Conservation (phyloP, 2,329 filamentous ascomycete genomes). For the Juglanconis oblonga region DNA sequence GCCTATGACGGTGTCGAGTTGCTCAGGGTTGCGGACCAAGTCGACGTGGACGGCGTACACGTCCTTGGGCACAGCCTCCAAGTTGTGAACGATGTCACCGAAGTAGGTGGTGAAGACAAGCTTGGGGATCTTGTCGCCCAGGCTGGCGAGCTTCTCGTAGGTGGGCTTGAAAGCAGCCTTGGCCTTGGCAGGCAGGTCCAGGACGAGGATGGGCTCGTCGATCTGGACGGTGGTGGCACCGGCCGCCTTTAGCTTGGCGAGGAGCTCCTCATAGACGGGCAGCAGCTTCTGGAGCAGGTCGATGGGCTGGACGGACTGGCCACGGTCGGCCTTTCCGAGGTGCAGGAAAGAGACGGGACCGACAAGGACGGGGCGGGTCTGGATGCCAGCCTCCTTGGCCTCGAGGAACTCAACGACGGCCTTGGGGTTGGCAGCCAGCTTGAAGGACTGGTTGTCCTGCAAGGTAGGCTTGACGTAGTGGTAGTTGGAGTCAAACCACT, state of each 20-base stretch:
- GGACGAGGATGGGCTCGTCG: constrained; percentile 95
- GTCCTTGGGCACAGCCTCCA: constrained; percentile 78
- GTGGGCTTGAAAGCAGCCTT: constrained; percentile 98
- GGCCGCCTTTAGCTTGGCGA: constrained; percentile 89
- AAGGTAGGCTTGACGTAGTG: constrained; percentile 99
- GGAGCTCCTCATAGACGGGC: constrained; percentile 90
- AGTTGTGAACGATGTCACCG: constrained; percentile 98
- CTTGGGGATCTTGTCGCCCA: constrained; percentile 80
- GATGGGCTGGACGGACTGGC: constrained; percentile 88
- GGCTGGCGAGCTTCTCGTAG: constrained; percentile 80
- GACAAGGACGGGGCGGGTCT: constrained; percentile 88
- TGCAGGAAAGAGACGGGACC: constrained; percentile 97
- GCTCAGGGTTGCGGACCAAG: constrained; percentile 96
- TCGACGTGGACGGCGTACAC: constrained; percentile 89
- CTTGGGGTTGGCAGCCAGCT: constrained; percentile 83
- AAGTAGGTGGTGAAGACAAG: constrained; percentile 96
- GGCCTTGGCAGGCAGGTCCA: constrained; percentile 83
- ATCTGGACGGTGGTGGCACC: constrained; percentile 97
- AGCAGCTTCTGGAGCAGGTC: constrained; percentile 89
- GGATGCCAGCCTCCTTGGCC: constrained; percentile 94
- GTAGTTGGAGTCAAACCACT: constrained; percentile 99
- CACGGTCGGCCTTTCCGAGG: constrained; percentile 97
- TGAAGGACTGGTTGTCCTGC: constrained; percentile 96
- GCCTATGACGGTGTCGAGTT: constrained; percentile 80
- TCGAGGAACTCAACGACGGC: constrained; percentile 91